Conservation (phyloP, 495 filamentous ascomycete genomes). For the Usnea hakonensis region DNA sequence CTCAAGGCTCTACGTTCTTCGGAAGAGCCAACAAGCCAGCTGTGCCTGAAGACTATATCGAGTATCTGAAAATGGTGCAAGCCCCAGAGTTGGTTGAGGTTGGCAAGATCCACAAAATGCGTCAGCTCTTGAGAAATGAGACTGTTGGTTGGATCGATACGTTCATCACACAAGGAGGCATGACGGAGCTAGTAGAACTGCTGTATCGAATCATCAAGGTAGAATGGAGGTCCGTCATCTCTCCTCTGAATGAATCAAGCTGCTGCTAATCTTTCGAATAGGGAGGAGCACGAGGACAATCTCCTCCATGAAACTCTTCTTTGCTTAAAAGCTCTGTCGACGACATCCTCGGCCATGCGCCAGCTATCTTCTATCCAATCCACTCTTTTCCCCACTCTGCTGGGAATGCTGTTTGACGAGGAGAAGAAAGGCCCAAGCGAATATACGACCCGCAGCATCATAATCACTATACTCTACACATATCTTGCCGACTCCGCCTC, state of each 20-base stretch:
- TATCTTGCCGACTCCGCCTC: constrained; percentile 57
- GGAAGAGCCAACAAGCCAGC: constrained; percentile 41
- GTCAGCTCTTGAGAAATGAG: constrained; percentile 85
- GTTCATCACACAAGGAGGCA: constrained; percentile 82
- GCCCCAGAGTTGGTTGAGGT: constrained; percentile 80
- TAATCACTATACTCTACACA: constrained; percentile 78
- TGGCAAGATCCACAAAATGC: constrained; percentile 88
- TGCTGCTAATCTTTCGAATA: constrained; percentile 30
- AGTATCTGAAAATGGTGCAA: constrained; percentile 67
- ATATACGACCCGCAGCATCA: constrained; percentile 82
- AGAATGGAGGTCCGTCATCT: constrained; percentile 76
- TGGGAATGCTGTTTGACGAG: constrained; percentile 88
- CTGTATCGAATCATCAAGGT: constrained; percentile 86
- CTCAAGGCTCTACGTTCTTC: constrained; percentile 37
- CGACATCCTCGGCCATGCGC: constrained; percentile 72
- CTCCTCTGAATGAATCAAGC: neutral
- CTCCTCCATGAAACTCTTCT: constrained; percentile 87
- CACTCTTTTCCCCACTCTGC: constrained; percentile 75
- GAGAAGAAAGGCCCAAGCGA: constrained; percentile 96
- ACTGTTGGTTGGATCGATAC: constrained; percentile 89
- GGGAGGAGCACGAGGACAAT: constrained; percentile 93
- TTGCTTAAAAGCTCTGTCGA: constrained; percentile 91
- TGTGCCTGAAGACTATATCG: constrained; percentile 71
- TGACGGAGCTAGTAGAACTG: constrained; percentile 81
- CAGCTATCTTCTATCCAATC: constrained; percentile 72